phyloP scores from a whole-genome alignment of 495 filamentous ascomycete species.

The Aspergillus nidulans region DNA sequence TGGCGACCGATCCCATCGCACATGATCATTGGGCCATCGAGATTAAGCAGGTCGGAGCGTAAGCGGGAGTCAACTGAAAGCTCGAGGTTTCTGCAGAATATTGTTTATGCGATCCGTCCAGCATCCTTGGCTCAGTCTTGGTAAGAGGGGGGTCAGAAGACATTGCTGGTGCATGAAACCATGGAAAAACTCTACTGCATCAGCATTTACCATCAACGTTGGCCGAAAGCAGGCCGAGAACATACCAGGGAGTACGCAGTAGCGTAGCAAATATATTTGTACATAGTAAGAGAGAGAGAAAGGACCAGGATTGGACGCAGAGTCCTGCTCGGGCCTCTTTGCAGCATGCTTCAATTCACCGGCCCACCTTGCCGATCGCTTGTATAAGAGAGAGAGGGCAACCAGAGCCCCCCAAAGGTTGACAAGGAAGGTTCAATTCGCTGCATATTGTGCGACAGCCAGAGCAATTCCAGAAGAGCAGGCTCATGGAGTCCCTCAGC shows the following conservation, averaged over 20 bases:
- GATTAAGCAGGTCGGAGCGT: not conserved
- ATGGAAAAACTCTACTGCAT: not conserved
- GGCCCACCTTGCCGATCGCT: too few relatives aligned
- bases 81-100: not conserved
- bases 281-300: not conserved
- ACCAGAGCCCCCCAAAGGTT: not conserved
- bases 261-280: not conserved
- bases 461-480: not conserved
- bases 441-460: not conserved
- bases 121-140: not conserved
- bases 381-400: not conserved
- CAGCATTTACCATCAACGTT: not conserved
- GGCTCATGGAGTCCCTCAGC: not conserved
- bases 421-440: not conserved
- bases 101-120: not conserved
- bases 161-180: not conserved
- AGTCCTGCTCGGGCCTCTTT: not conserved
- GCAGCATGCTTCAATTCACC: too few relatives aligned
- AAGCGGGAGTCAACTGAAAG: not conserved
- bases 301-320: not conserved
- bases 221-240: not conserved
- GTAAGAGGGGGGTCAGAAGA: not conserved
- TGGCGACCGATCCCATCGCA: not conserved
- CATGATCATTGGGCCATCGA: not conserved
- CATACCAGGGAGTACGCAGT: not conserved